Evolutionary conservation across 805 yeast genomes (phyloP).

Genomic region (Komagataella pastoris): DNA sequence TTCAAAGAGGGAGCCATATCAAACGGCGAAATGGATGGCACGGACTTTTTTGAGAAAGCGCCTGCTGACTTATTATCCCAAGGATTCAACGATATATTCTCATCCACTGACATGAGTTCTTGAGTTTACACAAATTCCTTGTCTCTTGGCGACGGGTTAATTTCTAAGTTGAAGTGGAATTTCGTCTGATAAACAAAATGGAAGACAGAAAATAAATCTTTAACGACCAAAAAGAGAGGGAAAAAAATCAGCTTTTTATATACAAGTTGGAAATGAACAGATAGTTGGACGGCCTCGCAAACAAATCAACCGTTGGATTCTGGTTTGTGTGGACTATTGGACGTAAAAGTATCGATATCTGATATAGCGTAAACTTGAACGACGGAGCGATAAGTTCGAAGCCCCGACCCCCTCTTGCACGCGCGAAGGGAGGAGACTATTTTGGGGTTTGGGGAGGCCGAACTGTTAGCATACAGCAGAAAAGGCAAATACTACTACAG

Average conservation of each 20-base stretch:
- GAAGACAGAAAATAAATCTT: not conserved
- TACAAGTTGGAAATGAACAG: not conserved
- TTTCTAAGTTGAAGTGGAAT: not conserved
- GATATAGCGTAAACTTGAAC: not conserved
- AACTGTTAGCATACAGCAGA: not conserved
- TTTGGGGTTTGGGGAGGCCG: not conserved
- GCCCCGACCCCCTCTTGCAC: not conserved
- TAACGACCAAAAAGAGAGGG: not conserved
- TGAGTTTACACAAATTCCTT: not conserved
- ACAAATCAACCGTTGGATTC: not conserved
- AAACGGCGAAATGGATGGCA: slow-evolving; percentile 7
- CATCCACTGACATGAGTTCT: slow-evolving; percentile 9
- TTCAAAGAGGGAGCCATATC: not conserved
- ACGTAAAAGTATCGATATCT: not conserved
- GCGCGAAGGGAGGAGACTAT: not conserved
- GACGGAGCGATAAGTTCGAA: not conserved
- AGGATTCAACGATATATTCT: slow-evolving; percentile 12
- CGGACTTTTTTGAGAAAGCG: slow-evolving; percentile 6
- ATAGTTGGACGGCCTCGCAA: not conserved
- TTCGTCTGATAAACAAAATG: not conserved
- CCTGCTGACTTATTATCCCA: slow-evolving; percentile 14
- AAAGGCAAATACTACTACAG: not conserved
- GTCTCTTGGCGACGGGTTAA: not conserved
- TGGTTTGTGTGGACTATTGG: not conserved
- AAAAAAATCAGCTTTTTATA: not conserved